Conservation (phyloP, 1,139 yeast genomes). For the Meyerozyma smithsonii region DNA sequence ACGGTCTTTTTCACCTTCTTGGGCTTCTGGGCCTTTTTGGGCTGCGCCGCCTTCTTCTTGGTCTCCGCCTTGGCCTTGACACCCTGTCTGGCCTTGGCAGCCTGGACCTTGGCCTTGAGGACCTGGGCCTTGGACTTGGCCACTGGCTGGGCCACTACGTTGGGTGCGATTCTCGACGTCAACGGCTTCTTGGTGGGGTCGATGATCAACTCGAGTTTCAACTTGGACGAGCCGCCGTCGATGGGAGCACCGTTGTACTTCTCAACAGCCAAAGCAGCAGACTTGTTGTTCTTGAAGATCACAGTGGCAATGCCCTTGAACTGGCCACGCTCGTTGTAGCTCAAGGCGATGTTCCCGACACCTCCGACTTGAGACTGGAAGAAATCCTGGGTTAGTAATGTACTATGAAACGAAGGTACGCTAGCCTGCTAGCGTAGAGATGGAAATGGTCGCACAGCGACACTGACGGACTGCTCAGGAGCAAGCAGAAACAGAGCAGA, state of each 20-base stretch:
- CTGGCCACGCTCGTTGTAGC: conserved; percentile 84
- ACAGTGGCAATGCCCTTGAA: conserved; percentile 91
- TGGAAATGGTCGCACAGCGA: neutral
- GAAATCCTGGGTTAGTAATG: conserved; percentile 57
- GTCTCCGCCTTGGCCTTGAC: conserved; percentile 14
- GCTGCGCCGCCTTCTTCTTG: conserved; percentile 22
- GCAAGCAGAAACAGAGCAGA: neutral
- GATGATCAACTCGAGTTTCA: conserved; percentile 79
- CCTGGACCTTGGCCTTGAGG: conserved; percentile 18
- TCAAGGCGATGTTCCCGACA: conserved; percentile 63
- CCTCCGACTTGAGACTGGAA: conserved; percentile 87
- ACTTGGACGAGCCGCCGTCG: conserved; percentile 76
- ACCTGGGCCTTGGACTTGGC: conserved; percentile 20
- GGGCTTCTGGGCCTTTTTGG: conserved; percentile 26
- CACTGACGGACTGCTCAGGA: neutral
- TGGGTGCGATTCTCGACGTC: conserved; percentile 64
- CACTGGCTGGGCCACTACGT: conserved; percentile 15
- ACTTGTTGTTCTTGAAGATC: conserved; percentile 61
- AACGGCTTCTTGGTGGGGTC: conserved; percentile 82
- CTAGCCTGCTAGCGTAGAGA: neutral
- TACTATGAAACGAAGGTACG: conserved; percentile 3
- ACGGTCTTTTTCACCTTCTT: conserved; percentile 68
- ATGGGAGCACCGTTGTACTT: conserved; percentile 91
- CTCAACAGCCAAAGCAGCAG: conserved; percentile 70
- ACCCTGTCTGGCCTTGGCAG: conserved; percentile 10